Percentiles rank a stretch among this genome's conserved stretches.
phyloP scores from a whole-genome alignment of 352 stramenopile species.

The Globisporangium lucens region DNA sequence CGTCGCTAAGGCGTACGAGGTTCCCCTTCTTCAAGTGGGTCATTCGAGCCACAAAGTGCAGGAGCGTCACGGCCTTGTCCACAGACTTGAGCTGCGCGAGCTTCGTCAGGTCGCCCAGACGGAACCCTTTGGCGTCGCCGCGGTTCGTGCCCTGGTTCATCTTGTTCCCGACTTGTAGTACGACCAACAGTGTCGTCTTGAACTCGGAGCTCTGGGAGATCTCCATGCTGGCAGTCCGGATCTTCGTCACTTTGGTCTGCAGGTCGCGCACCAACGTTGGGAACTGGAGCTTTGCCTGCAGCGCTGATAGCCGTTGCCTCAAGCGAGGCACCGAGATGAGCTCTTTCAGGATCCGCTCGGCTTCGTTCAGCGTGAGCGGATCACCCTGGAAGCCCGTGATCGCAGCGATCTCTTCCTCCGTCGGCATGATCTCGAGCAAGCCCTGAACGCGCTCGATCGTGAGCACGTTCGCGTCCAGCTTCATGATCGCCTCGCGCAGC shows the following conservation, averaged over 20 bases:
- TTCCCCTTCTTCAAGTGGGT: conserved; percentile 68
- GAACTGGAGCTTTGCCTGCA: conserved; percentile 71
- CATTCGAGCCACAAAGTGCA: conserved; percentile 77
- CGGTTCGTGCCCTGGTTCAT: conserved; percentile 79
- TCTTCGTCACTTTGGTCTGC: conserved; percentile 61
- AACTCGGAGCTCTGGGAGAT: conserved; percentile 66
- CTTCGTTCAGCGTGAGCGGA: conserved; percentile 62
- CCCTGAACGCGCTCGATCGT: conserved; percentile 81
- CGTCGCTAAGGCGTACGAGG: conserved; percentile 53
- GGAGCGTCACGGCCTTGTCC: conserved; percentile 57
- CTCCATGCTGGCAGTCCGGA: conserved; percentile 53
- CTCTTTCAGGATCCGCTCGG: conserved; percentile 76
- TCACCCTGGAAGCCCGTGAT: conserved; percentile 67
- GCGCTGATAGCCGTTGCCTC: conserved; percentile 52
- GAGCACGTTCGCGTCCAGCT: conserved; percentile 71
- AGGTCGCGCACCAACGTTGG: conserved; percentile 57
- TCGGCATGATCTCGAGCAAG: conserved; percentile 86
- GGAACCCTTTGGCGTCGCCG: conserved; percentile 71
- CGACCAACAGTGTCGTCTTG: conserved; percentile 57
- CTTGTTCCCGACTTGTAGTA: conserved; percentile 84
- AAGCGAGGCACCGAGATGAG: conserved; percentile 70
- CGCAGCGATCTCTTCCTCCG: conserved; percentile 78
- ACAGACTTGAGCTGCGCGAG: conserved; percentile 64
- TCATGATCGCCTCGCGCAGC: conserved; percentile 79
- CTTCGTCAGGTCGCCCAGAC: conserved; percentile 61